These are phyloP conservation scores for Fusarium nelsonii DNA, from an alignment of 2,329 filamentous ascomycete species.

Conservation along the genomic window DNA sequence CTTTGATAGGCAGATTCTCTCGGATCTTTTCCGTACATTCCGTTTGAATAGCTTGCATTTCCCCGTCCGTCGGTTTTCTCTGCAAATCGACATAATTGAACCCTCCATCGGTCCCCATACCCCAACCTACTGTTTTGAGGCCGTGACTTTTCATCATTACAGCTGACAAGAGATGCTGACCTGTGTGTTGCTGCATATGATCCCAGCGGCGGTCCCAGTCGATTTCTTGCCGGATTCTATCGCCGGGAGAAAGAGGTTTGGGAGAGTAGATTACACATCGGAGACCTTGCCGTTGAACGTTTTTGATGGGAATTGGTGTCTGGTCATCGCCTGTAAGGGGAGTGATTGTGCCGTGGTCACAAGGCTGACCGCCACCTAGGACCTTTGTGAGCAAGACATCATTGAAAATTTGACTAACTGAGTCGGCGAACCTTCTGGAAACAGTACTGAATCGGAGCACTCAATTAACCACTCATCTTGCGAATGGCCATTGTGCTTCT, in stretches of 20 bases:
- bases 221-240: slow-evolving; percentile 45
- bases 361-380: slow-evolving; percentile 51
- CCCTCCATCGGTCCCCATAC: slow-evolving; percentile 45
- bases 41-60: slow-evolving; percentile 45
- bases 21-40: slow-evolving; percentile 47
- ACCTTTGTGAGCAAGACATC: accelerated
- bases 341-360: slow-evolving; percentile 46
- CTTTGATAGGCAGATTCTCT: slow-evolving; percentile 40
- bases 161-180: slow-evolving; percentile 51
- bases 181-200: slow-evolving; percentile 53
- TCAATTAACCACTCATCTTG: slow-evolving; percentile 49
- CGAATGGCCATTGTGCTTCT: slow-evolving; percentile 42
- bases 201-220: slow-evolving; percentile 51
- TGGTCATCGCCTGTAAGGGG: slow-evolving; percentile 18
- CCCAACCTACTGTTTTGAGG: slow-evolving; percentile 50
- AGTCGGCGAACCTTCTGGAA: slow-evolving; percentile 45
- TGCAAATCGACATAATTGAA: slow-evolving; percentile 52
- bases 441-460: slow-evolving; percentile 50
- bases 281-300: slow-evolving; percentile 47
- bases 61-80: slow-evolving; percentile 44
- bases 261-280: slow-evolving; percentile 45
- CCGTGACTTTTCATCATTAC: slow-evolving; percentile 46
- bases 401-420: accelerated
- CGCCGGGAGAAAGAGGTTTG: slow-evolving; percentile 33
- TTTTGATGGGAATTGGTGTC: slow-evolving; percentile 39